Percentiles rank a stretch among this genome's conserved stretches.
These are phyloP conservation scores for Malbranchea zuffiana DNA, from an alignment of 2,329 filamentous ascomycete species.

Conservation along the genomic window DNA sequence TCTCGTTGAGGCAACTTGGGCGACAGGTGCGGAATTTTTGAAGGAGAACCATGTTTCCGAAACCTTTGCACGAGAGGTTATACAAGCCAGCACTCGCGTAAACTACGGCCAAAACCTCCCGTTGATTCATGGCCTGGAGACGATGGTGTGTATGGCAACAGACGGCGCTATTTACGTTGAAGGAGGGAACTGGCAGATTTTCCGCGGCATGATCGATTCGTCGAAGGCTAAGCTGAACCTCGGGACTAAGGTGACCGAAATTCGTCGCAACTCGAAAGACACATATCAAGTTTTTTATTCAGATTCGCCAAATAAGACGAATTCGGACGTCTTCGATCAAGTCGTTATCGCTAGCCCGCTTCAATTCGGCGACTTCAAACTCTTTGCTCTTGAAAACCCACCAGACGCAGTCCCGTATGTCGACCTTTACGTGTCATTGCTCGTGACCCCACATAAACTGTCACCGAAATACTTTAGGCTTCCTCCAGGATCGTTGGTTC, in stretches of 20 bases:
- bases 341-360: slow-evolving; percentile 74
- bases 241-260: slow-evolving; percentile 56
- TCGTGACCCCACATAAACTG: slow-evolving; percentile 66
- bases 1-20: slow-evolving; percentile 52
- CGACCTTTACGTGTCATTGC: slow-evolving; percentile 76
- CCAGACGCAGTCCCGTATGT: slow-evolving; percentile 81
- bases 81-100: slow-evolving; percentile 83
- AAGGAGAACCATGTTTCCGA: slow-evolving; percentile 54
- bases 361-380: slow-evolving; percentile 62
- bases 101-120: slow-evolving; percentile 87
- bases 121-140: slow-evolving; percentile 78
- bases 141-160: slow-evolving; percentile 85
- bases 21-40: slow-evolving; percentile 65
- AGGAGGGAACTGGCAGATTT: slow-evolving; percentile 92
- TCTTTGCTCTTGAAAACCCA: slow-evolving; percentile 35
- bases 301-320: slow-evolving; percentile 17
- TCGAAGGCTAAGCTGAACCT: slow-evolving; percentile 52
- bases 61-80: slow-evolving; percentile 64
- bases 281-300: slow-evolving; percentile 37
- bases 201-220: slow-evolving; percentile 62
- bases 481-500: slow-evolving; percentile 40
- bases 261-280: slow-evolving; percentile 36
- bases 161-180: slow-evolving; percentile 67
- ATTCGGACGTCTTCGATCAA: slow-evolving; percentile 51
- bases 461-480: slow-evolving; percentile 63